Evolutionary conservation across 495 filamentous ascomycete species (phyloP).

Genomic region (Xylaria intraflava): DNA sequence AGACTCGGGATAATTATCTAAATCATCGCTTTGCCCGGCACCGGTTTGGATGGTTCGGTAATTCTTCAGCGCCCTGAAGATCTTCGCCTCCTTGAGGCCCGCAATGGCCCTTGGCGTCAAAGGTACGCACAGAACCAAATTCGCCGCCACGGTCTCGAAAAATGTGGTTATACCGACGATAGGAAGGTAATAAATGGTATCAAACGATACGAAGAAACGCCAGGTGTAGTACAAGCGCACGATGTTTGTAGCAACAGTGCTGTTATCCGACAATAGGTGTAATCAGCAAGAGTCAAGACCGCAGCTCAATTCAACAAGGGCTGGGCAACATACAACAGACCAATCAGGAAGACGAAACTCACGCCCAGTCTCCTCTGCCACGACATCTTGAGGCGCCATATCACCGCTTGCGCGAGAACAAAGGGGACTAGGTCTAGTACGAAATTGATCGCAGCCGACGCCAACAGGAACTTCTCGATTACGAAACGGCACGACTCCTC

Average conservation of each 20-base stretch:
- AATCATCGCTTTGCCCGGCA: neutral
- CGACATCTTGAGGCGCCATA: neutral
- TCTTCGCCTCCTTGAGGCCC: neutral
- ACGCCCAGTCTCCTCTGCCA: neutral
- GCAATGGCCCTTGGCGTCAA: neutral
- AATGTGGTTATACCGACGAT: neutral
- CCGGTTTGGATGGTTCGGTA: neutral
- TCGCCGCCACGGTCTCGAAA: neutral
- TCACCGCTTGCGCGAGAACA: neutral
- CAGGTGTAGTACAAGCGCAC: neutral
- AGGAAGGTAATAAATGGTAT: neutral
- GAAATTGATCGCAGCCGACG: neutral
- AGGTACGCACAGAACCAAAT: neutral
- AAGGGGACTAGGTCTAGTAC: neutral
- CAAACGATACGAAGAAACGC: neutral
- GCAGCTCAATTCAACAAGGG: too few relatives aligned
- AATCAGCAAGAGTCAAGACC: too few relatives aligned
- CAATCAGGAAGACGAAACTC: neutral
- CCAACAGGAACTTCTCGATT: neutral
- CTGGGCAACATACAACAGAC: neutral
- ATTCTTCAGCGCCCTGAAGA: neutral
- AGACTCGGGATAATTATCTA: neutral
- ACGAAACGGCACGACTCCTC: neutral
- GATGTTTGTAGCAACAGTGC: neutral
- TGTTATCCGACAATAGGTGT: neutral